These are phyloP conservation scores for Alternaria metachromatica DNA, from an alignment of 2,329 filamentous ascomycete species.

Conservation along the genomic window DNA sequence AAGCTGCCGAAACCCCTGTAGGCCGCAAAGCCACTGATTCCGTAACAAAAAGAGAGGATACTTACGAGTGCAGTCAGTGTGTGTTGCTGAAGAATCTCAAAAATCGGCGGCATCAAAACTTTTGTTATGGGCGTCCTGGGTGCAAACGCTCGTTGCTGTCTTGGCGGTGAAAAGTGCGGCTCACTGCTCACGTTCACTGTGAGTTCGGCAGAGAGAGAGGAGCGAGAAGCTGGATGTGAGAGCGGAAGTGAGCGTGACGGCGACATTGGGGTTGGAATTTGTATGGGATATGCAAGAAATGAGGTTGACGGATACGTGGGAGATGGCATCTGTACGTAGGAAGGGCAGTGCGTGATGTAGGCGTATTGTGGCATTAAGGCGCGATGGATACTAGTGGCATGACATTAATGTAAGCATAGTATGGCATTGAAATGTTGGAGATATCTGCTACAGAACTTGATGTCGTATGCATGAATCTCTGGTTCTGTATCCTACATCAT, in stretches of 20 bases:
- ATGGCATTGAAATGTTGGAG: background rate
- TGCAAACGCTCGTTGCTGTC: background rate
- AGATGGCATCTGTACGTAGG: background rate
- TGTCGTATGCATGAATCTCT: background rate
- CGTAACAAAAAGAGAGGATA: background rate
- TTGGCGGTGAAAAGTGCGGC: background rate
- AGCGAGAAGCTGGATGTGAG: background rate
- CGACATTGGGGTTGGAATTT: background rate
- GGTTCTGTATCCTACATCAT: background rate
- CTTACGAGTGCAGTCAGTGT: background rate
- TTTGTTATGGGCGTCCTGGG: background rate
- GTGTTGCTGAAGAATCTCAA: background rate
- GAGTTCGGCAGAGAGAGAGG: background rate
- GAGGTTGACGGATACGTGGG: background rate
- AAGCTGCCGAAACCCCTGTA: background rate
- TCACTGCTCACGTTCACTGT: background rate
- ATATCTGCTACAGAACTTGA: background rate
- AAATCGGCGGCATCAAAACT: background rate
- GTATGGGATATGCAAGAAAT: background rate
- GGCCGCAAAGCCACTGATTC: fast-evolving
- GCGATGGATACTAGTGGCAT: background rate
- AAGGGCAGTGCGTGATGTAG: background rate
- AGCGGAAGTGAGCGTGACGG: background rate
- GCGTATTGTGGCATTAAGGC: too few species aligned
- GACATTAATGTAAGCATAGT: background rate